These are phyloP conservation scores for Daldinia decipiens DNA, from an alignment of 495 filamentous ascomycete species.

Conservation along the genomic window DNA sequence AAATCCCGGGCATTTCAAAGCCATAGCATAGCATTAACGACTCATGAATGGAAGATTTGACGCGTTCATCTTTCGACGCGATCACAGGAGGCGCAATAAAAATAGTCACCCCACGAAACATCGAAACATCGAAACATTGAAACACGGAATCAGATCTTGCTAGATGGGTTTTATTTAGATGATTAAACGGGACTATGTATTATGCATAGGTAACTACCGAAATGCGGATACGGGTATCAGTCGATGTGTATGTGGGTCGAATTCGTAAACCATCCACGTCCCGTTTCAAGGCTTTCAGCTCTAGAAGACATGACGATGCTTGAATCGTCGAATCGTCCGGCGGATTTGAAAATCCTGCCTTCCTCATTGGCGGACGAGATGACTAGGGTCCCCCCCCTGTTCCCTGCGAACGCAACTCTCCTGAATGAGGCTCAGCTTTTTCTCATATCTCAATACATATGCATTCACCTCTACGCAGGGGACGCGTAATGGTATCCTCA, in stretches of 20 bases:
- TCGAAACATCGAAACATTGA: not conserved
- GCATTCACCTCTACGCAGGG: constrained; percentile 20
- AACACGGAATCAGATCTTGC: not conserved
- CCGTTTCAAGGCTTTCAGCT: constrained; percentile 24
- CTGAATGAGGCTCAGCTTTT: constrained; percentile 1
- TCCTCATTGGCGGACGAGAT: not conserved
- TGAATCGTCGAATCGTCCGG: constrained; percentile 1
- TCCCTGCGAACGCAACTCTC: not conserved
- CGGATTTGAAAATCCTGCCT: not conserved
- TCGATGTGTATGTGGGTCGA: constrained; percentile 38
- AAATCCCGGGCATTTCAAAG: not conserved
- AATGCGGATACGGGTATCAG: constrained; percentile 18
- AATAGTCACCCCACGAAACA: not conserved
- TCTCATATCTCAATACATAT: constrained; percentile 35
- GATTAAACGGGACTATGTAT: not conserved
- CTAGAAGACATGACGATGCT: constrained; percentile 17
- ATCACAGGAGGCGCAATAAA: not conserved
- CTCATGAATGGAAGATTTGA: not conserved
- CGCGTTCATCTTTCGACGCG: not conserved
- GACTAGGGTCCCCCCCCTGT: not conserved
- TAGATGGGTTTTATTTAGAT: not conserved
- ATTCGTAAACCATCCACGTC: constrained; percentile 36
- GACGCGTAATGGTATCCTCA: constrained; percentile 33
- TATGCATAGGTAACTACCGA: constrained; percentile 27
- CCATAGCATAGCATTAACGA: not conserved